phyloP scores from a whole-genome alignment of 306 rosid species.

The Quercus glauca region DNA sequence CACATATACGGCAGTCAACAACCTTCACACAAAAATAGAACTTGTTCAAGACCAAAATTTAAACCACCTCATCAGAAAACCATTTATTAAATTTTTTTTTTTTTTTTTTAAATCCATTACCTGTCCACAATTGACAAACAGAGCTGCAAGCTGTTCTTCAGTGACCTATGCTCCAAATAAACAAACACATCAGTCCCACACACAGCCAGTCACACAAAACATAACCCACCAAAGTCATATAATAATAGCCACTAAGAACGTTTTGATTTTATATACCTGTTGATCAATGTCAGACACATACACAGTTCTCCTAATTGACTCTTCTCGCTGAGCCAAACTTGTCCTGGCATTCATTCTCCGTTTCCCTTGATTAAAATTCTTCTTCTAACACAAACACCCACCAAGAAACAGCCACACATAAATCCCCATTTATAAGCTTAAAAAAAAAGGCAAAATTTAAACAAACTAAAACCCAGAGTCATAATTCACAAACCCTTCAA shows the following conservation, averaged over 20 bases:
- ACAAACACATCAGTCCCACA: constrained; percentile 18
- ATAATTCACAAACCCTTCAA: not conserved
- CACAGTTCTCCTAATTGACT: constrained; percentile 90
- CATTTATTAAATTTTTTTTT: not conserved
- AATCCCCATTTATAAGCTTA: not conserved
- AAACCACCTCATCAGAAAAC: constrained; percentile 13
- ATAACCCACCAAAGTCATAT: constrained; percentile 5
- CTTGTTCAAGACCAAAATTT: constrained; percentile 17
- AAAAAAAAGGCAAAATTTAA: not conserved
- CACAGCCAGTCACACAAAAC: constrained; percentile 11
- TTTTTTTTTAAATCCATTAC: too few relatives aligned
- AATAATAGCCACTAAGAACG: not conserved
- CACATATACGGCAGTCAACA: constrained; percentile 96
- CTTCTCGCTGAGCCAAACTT: constrained; percentile 73
- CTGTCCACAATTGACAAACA: constrained; percentile 90
- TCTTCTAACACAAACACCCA: constrained; percentile 48
- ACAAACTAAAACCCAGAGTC: not conserved
- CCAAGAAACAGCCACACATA: not conserved
- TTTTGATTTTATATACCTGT: constrained; percentile 41
- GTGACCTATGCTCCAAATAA: constrained; percentile 61
- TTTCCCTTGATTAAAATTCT: constrained; percentile 77
- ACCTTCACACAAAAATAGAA: constrained; percentile 50
- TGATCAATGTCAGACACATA: constrained; percentile 99
- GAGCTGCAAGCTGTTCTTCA: constrained; percentile 97
- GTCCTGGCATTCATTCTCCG: constrained; percentile 61